phyloP scores from a whole-genome alignment of 2,329 filamentous ascomycete genomes.

The Clonostachys sp. region DNA sequence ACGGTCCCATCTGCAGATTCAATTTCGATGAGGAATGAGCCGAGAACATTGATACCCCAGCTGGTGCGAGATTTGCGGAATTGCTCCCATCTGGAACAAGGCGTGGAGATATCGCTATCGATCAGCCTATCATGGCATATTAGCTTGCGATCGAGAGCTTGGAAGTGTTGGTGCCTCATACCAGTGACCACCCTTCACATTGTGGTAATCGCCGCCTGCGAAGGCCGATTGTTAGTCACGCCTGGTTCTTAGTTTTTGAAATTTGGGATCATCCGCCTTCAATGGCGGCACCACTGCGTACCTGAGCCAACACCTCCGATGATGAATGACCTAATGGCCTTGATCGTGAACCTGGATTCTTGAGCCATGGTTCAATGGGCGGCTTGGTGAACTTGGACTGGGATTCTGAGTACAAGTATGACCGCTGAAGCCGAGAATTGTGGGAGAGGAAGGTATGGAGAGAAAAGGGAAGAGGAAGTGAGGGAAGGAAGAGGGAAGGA shows the following conservation, averaged over 20 bases:
- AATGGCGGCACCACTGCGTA: conserved; percentile 17
- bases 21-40: conserved; percentile 87
- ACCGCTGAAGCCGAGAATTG: no score
- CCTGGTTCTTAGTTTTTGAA: neutral
- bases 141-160: neutral
- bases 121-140: conserved; percentile 64
- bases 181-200: conserved; percentile 74
- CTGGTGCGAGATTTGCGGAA: conserved; percentile 84
- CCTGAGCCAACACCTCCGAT: conserved; percentile 57
- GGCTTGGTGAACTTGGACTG: no score
- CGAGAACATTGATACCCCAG: conserved; percentile 94
- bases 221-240: neutral
- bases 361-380: conserved; percentile 1
- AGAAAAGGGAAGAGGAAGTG: no score
- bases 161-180: conserved; percentile 22
- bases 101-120: conserved; percentile 87
- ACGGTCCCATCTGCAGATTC: conserved; percentile 88
- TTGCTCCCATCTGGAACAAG: conserved; percentile 84
- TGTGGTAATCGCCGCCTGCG: conserved; percentile 81
- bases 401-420: no score
- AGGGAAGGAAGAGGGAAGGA: no score
- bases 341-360: conserved; percentile 48
- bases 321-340: conserved; percentile 68
- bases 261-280: no score
- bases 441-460: no score